A percentile compares a stretch with the other conserved stretches of the same genome.
phyloP scores from a whole-genome alignment of 805 yeast species.

The Myxozyma kluyveri region DNA sequence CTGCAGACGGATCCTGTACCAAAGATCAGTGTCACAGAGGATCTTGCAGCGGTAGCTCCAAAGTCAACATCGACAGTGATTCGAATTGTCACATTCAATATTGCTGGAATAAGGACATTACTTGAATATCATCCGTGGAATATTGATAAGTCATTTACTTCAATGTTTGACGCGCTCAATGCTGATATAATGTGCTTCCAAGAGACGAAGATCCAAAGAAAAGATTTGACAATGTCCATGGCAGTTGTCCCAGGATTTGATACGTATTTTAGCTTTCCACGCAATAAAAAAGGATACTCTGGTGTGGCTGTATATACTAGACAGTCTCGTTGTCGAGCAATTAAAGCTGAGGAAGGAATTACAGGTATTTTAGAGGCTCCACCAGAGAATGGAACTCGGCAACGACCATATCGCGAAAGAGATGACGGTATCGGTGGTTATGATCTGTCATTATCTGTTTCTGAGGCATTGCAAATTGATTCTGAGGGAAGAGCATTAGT shows the following conservation, averaged over 20 bases:
- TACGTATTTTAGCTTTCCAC: slow-evolving; percentile 69
- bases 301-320: slow-evolving; percentile 87
- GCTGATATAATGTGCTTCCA: slow-evolving; percentile 85
- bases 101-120: slow-evolving; percentile 78
- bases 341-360: slow-evolving; percentile 82
- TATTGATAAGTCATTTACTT: slow-evolving; percentile 42
- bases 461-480: slow-evolving; percentile 54
- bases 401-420: slow-evolving; percentile 34
- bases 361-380: slow-evolving; percentile 56
- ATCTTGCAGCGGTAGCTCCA: no score
- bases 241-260: slow-evolving; percentile 56
- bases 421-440: slow-evolving; percentile 28
- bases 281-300: slow-evolving; percentile 72
- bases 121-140: slow-evolving; percentile 86
- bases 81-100: slow-evolving; percentile 71
- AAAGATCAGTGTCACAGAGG: no score
- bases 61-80: slow-evolving; percentile 28
- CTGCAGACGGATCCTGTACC: no score
- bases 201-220: slow-evolving; percentile 70
- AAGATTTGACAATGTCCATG: slow-evolving; percentile 47
- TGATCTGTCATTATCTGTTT: slow-evolving; percentile 32
- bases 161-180: slow-evolving; percentile 52
- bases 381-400: slow-evolving; percentile 16
- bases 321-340: slow-evolving; percentile 39
- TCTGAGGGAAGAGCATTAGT: slow-evolving; percentile 81